These are phyloP conservation scores for Coix lacrymajobi DNA, from an alignment of 176 grass and related monocot genomes.

Conservation along the genomic window DNA sequence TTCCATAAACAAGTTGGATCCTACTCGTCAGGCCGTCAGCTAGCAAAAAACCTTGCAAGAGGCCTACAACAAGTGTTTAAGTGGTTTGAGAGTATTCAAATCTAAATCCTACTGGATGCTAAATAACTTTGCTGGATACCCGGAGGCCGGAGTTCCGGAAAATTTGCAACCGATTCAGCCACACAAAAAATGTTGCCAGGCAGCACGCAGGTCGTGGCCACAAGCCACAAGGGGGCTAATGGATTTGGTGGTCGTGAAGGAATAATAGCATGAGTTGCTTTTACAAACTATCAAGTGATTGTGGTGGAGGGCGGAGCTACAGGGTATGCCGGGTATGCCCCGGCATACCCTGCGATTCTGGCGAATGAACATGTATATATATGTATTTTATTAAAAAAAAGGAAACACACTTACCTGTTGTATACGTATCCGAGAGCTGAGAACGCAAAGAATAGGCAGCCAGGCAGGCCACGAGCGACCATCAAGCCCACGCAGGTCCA, in stretches of 20 bases:
- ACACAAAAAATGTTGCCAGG: too few species aligned
- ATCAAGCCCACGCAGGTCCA: too few species aligned
- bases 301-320: too few species aligned
- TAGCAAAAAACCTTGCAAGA: background rate
- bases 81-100: background rate
- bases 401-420: too few species aligned
- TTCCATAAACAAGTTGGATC: background rate
- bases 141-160: background rate
- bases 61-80: background rate
- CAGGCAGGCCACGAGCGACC: too few species aligned
- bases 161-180: background rate
- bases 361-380: too few species aligned
- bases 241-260: slow-evolving; percentile 24
- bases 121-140: background rate
- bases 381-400: too few species aligned
- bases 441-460: too few species aligned
- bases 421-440: too few species aligned
- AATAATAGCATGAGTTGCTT: background rate
- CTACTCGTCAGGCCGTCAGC: background rate
- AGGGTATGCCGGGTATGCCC: too few species aligned
- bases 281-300: background rate
- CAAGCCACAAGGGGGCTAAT: background rate
- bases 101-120: background rate
- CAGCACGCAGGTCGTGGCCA: background rate
- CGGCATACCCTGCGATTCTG: too few species aligned